A percentile compares a stretch with the other conserved stretches of the same genome.
These are phyloP conservation scores for Cladorrhinum sp. DNA, from an alignment of 2,329 filamentous ascomycete species.

Conservation along the genomic window DNA sequence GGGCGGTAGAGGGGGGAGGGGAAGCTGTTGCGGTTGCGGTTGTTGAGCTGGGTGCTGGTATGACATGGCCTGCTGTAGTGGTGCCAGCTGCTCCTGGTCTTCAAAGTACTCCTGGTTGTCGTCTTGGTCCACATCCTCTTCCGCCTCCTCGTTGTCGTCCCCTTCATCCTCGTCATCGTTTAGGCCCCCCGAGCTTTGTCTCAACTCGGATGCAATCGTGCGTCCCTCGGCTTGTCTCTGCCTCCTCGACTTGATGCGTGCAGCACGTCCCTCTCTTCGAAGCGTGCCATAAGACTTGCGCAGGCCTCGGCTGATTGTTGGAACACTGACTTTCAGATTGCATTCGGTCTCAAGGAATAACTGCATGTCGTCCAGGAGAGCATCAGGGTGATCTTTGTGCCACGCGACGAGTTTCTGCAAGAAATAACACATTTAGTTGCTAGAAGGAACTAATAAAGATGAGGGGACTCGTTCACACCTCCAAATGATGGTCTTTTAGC, in stretches of 20 bases:
- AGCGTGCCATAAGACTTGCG: constrained; percentile 21
- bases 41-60: constrained; percentile 1
- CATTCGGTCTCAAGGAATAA: constrained; percentile 22
- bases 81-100: constrained; percentile 13
- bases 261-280: constrained; percentile 14
- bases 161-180: background rate
- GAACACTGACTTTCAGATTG: constrained; percentile 22
- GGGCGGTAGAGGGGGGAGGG: background rate
- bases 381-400: constrained; percentile 25
- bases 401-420: constrained; percentile 25
- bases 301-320: constrained; percentile 25
- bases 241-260: constrained; percentile 19
- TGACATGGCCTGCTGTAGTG: constrained; percentile 5
- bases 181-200: background rate
- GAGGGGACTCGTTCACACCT: constrained; percentile 16
- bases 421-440: background rate
- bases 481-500: constrained; percentile 24
- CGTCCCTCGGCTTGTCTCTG: constrained; percentile 17
- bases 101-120: constrained; percentile 2
- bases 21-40: background rate
- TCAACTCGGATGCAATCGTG: constrained; percentile 17
- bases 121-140: background rate
- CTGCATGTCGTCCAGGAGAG: constrained; percentile 27
- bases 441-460: background rate
- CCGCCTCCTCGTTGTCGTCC: background rate